phyloP scores from a whole-genome alignment of 441 rosid genomes.

The Erodium texanum region DNA sequence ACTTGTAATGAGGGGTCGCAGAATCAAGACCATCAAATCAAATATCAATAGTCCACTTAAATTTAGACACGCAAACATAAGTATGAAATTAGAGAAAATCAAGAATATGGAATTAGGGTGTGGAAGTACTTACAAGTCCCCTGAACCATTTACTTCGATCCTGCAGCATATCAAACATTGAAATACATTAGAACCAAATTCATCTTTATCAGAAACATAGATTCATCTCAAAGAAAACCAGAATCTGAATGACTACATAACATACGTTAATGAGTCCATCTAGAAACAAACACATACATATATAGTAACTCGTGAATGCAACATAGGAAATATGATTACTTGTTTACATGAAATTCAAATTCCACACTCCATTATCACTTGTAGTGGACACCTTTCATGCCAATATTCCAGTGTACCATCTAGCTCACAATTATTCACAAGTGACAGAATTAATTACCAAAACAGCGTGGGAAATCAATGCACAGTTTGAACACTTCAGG shows the following conservation, averaged over 20 bases:
- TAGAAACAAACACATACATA: background rate
- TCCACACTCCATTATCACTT: background rate
- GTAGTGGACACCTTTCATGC: background rate
- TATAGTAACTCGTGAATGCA: background rate
- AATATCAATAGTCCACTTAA: too few species aligned
- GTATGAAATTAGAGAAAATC: too few species aligned
- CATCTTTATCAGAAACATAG: slow-evolving; percentile 5
- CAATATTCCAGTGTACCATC: background rate
- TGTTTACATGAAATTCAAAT: background rate
- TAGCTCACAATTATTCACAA: background rate
- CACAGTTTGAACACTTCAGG: background rate
- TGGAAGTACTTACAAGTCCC: slow-evolving; percentile 45
- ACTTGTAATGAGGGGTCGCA: too few species aligned
- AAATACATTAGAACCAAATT: slow-evolving; percentile 18
- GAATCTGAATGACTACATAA: too few species aligned
- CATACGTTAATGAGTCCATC: background rate
- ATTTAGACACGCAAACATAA: too few species aligned
- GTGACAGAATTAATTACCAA: background rate
- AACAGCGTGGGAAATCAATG: background rate
- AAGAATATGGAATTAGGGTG: too few species aligned
- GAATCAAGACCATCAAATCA: too few species aligned
- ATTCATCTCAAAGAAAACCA: background rate
- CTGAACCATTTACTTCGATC: slow-evolving; percentile 61
- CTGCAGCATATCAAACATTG: slow-evolving; percentile 38
- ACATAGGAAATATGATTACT: background rate